Evolutionary conservation across 495 filamentous ascomycete species (phyloP), one percentile per base, ranked within the genome.

Genomic region (Friedmanniomyces endolithicus): DNA sequence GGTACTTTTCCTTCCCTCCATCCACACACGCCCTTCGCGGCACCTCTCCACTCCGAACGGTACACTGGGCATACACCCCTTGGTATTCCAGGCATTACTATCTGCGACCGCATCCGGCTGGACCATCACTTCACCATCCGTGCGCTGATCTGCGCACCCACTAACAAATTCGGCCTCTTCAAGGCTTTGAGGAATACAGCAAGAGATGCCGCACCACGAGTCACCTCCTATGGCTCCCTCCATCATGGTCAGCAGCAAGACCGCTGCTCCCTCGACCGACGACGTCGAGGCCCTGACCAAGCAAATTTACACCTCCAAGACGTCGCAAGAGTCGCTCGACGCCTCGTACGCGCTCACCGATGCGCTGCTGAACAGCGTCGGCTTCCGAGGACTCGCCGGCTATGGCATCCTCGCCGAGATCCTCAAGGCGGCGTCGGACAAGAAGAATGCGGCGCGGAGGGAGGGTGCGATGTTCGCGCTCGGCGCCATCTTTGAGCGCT

Each of bases 391-490:
- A 34, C 78, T 96, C 52, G 70, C 75, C 31, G 71, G 70, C 34
- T 94, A 96, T 73, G 83, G 83, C 63, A 70, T 95, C 57, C 57
- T 88, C 37, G 69, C 77, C 57, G 72, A 78, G 48, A 72, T 92
- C 63, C 85, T 84, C 70, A 95, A 95, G 74, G 88, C 85, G 47
- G 88, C 94, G 11, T 70, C 77, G 55, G 89, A 98, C 72, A 98
- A 96, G 80, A 98, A 98, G 75, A 89, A 83, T 72, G 85, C 85
- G 7, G 74, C 81, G 52, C 79, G 78, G 59, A 78, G 94, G 54
- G 92, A 97, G 70, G 88, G 92, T 65, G 86, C 90, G 48, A 94
- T 97, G 82, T 89, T 95, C 64, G 83, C 94, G 50, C 78, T 96
- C 43, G 94, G 92, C 50, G 92, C 92, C 51, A 66, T 99, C 16